These are phyloP conservation scores for Talaromyces adpressus DNA, from an alignment of 495 filamentous ascomycete genomes.

Conservation along the genomic window DNA sequence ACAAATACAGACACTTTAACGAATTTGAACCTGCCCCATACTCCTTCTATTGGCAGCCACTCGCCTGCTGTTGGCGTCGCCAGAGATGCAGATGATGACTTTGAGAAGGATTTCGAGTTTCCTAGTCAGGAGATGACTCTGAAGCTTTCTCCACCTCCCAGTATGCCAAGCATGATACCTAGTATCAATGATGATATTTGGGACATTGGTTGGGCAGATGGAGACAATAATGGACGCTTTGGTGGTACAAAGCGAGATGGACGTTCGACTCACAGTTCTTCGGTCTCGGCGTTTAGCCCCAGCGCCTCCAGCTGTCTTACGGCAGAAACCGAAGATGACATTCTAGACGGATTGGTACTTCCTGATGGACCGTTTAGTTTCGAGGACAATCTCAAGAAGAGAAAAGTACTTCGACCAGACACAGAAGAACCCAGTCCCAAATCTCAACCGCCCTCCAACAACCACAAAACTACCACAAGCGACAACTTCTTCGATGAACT, in stretches of 20 bases:
- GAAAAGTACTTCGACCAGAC: conserved; percentile 42
- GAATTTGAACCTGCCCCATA: conserved; percentile 21
- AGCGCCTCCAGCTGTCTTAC: conserved; percentile 86
- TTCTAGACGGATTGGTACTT: conserved; percentile 75
- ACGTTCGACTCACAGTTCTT: conserved; percentile 72
- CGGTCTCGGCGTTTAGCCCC: conserved; percentile 81
- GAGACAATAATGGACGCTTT: conserved; percentile 80
- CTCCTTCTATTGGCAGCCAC: conserved; percentile 19
- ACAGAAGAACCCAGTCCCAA: conserved; percentile 13
- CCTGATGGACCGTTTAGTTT: conserved; percentile 80
- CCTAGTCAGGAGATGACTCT: conserved; percentile 52
- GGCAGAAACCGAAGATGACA: conserved; percentile 90
- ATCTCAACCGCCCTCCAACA: background rate
- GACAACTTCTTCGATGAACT: conserved; percentile 65
- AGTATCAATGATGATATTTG: conserved; percentile 63
- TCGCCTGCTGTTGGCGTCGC: conserved; percentile 45
- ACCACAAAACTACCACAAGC: conserved; percentile 14
- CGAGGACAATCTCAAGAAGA: conserved; percentile 63
- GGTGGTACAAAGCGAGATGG: conserved; percentile 75
- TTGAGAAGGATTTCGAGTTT: conserved; percentile 73
- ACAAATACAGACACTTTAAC: conserved; percentile 34
- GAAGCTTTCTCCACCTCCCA: conserved; percentile 51
- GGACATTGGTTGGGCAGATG: conserved; percentile 84
- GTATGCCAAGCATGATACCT: conserved; percentile 49
- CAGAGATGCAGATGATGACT: conserved; percentile 51